A percentile compares a stretch with the other conserved stretches of the same genome.
phyloP scores from a whole-genome alignment of 2,329 filamentous ascomycete species.

The Periconia digitata region DNA sequence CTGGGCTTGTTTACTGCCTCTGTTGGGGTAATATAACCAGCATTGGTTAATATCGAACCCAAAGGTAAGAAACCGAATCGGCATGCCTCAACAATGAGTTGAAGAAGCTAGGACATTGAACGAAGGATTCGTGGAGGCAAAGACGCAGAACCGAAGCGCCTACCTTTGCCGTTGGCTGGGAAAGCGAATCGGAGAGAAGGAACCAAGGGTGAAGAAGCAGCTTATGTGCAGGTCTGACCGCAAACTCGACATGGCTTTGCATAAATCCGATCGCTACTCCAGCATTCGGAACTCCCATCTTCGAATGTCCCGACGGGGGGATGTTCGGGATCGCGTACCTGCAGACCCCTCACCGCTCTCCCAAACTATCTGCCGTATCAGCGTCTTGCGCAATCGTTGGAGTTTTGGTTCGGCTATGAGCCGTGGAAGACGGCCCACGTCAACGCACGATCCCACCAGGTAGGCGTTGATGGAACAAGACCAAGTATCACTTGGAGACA shows the following conservation, averaged over 20 bases:
- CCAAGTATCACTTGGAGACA: no score
- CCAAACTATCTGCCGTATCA: conserved; percentile 9
- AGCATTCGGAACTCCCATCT: not conserved
- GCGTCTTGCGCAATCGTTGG: conserved; percentile 15
- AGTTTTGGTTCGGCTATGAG: conserved; percentile 24
- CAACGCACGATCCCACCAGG: not conserved
- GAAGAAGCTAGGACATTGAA: not conserved
- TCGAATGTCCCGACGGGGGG: not conserved
- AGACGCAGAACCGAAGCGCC: no score
- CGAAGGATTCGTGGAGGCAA: not conserved
- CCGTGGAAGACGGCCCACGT: conserved; percentile 20
- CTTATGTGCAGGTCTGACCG: not conserved
- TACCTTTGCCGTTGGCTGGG: no score
- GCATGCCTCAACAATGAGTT: conserved; percentile 1
- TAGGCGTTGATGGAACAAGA: no score
- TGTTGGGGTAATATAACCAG: not conserved
- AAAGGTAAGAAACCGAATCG: not conserved
- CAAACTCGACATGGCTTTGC: not conserved
- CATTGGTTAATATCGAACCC: not conserved
- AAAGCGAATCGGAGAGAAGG: conserved; percentile 4
- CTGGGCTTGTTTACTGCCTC: not conserved
- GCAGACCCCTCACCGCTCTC: conserved; percentile 22
- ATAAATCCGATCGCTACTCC: not conserved
- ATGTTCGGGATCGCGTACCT: conserved; percentile 27
- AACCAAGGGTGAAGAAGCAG: conserved; percentile 1